These are phyloP conservation scores for Marchantia paleacea DNA, from an alignment of 225 moss, liverwort and hornwort genomes.

Conservation along the genomic window DNA sequence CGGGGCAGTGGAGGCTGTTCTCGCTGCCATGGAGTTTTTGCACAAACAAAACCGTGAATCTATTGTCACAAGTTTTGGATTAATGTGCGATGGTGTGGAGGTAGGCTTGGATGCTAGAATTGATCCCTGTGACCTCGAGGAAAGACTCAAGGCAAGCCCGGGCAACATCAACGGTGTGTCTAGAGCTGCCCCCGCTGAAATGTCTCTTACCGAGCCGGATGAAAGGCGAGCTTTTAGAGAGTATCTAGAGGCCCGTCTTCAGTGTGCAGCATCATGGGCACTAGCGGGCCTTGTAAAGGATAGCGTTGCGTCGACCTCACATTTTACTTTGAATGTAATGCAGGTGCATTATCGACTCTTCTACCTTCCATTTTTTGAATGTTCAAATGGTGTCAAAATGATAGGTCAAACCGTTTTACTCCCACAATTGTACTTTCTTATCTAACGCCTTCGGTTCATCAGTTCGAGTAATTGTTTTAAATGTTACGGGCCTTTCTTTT, in stretches of 20 bases:
- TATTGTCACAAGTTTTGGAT: conserved; percentile 17
- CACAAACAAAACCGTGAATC: background rate
- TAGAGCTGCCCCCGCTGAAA: background rate
- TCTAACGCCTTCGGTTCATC: background rate
- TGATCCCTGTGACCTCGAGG: background rate
- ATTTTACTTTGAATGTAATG: conserved; percentile 1
- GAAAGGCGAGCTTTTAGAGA: background rate
- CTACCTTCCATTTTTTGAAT: too few relatives aligned
- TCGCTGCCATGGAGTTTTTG: conserved; percentile 3
- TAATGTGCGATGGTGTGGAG: conserved; percentile 22
- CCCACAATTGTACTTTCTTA: too few relatives aligned
- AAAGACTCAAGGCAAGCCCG: background rate
- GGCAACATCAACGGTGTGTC: background rate
- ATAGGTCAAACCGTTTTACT: too few relatives aligned
- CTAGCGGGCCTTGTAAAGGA: conserved; percentile 10
- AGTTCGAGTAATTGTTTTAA: background rate
- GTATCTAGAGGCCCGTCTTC: background rate
- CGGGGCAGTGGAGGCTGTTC: conserved; percentile 14
- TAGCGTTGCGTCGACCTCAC: conserved; percentile 2
- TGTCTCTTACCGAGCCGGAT: background rate
- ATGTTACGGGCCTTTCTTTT: background rate
- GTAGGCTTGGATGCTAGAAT: conserved; percentile 4
- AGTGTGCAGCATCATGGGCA: conserved; percentile 12
- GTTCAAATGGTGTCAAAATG: too few relatives aligned
- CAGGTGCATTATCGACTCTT: background rate